These are phyloP conservation scores for Candida ortonii DNA, from an alignment of 805 yeast species.

Conservation along the genomic window DNA sequence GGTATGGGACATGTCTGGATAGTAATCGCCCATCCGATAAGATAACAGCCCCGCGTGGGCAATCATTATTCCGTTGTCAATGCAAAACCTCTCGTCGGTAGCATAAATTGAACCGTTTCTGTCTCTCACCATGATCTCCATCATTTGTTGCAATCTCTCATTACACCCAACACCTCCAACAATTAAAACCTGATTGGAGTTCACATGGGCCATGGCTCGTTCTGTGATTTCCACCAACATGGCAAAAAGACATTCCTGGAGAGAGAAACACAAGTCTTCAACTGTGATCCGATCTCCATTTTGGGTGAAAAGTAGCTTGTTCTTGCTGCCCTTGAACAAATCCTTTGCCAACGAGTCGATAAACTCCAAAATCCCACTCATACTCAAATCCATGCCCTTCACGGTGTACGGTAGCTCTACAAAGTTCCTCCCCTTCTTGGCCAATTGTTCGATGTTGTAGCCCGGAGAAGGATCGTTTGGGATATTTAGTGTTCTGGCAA, in stretches of 20 bases:
- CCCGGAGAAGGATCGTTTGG: conserved; percentile 97
- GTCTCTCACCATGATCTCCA: conserved; percentile 90
- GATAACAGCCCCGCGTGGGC: conserved; percentile 95
- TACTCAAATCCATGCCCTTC: conserved; percentile 96
- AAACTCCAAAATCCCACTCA: conserved; percentile 91
- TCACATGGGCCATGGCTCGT: conserved; percentile 97
- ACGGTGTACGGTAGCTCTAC: conserved; percentile 92
- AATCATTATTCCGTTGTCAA: conserved; percentile 97
- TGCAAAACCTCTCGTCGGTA: conserved; percentile 95
- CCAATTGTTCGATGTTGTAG: conserved; percentile 92
- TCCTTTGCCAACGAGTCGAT: conserved; percentile 80
- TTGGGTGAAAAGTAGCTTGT: conserved; percentile 38
- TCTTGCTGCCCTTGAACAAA: conserved; percentile 48
- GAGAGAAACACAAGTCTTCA: conserved; percentile 87
- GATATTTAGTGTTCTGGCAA: conserved; percentile 86
- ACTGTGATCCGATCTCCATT: conserved; percentile 58
- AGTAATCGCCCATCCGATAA: conserved; percentile 71
- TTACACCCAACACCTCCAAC: conserved; percentile 99
- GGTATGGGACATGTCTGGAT: conserved; percentile 57
- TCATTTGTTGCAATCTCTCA: conserved; percentile 88
- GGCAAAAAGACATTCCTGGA: conserved; percentile 89
- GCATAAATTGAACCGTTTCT: conserved; percentile 88
- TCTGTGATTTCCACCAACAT: conserved; percentile 98
- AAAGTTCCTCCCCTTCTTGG: conserved; percentile 61
- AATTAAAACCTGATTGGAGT: conserved; percentile 80